Percentiles rank a stretch among this genome's conserved stretches.
phyloP scores from a whole-genome alignment of 495 filamentous ascomycete species.

The Neurospora tetrasperma region DNA sequence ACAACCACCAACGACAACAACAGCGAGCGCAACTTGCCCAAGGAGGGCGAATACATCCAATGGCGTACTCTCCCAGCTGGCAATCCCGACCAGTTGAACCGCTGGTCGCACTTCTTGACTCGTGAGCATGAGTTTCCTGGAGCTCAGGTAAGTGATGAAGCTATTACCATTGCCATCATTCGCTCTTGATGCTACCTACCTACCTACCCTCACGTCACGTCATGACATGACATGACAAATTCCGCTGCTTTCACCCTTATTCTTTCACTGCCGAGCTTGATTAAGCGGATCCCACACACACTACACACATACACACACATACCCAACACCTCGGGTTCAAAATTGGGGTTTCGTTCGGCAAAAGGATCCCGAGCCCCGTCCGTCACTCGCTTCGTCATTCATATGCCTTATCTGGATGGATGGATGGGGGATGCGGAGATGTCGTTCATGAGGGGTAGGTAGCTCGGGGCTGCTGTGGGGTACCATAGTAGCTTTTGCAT shows the following conservation, averaged over 20 bases:
- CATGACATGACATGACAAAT: neutral
- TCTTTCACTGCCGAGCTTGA: neutral
- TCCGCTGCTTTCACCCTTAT: neutral
- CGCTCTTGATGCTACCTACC: neutral
- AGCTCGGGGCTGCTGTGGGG: neutral
- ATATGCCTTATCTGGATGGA: neutral
- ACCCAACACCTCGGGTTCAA: neutral
- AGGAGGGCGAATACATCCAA: conserved; percentile 35
- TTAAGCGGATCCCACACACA: neutral
- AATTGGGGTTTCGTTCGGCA: neutral
- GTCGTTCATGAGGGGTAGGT: neutral
- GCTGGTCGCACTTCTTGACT: conserved; percentile 39
- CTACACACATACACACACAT: neutral
- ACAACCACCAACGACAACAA: neutral
- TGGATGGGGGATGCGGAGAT: neutral
- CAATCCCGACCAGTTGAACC: conserved; percentile 28
- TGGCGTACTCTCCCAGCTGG: conserved; percentile 33
- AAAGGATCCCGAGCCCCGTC: neutral
- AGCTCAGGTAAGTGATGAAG: conserved; percentile 52
- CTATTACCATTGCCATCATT: neutral
- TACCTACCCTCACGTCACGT: neutral
- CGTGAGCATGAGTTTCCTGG: conserved; percentile 84
- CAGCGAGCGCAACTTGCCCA: conserved; percentile 24
- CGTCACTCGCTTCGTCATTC: neutral
- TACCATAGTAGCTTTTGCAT: neutral